These are phyloP conservation scores for Lodderomyces parapsilosis DNA, from an alignment of 1,139 yeast genomes.

Conservation along the genomic window DNA sequence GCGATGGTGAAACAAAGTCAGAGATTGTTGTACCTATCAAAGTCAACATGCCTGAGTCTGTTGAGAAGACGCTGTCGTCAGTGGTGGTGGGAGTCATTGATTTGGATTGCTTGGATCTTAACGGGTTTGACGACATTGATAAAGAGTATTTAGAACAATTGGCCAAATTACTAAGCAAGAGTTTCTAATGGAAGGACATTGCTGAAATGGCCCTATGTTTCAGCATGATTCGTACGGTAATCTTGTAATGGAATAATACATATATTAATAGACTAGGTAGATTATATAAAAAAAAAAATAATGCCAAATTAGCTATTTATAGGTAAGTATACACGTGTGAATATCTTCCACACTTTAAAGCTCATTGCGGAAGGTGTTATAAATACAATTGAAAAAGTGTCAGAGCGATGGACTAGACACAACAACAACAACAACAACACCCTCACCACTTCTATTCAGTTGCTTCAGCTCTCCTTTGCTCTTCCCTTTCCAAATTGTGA, in stretches of 20 bases:
- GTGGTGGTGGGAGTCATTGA: slow-evolving; percentile 73
- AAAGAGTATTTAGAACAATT: slow-evolving; percentile 57
- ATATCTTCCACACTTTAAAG: neutral
- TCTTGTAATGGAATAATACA: neutral
- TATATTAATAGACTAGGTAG: neutral
- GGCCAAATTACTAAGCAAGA: slow-evolving; percentile 46
- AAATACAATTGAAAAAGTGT: neutral
- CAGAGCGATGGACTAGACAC: neutral
- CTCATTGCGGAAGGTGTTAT: neutral
- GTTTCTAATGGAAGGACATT: neutral
- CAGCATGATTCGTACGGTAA: neutral
- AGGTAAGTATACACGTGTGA: neutral
- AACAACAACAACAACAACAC: too few relatives aligned
- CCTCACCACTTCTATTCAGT: neutral
- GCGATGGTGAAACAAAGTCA: slow-evolving; percentile 92
- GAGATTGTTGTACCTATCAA: slow-evolving; percentile 90
- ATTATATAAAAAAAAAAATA: neutral
- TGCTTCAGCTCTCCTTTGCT: slow-evolving; percentile 56
- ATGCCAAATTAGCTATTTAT: neutral
- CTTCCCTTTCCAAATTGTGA: slow-evolving; percentile 77
- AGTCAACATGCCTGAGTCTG: slow-evolving; percentile 20
- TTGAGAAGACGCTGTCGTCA: too few relatives aligned
- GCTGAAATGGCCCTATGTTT: too few relatives aligned
- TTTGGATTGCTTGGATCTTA: slow-evolving; percentile 66
- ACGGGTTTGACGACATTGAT: slow-evolving; percentile 71